Evolutionary conservation across 2,329 filamentous ascomycete species (phyloP), one percentile per base, ranked within the genome.

Genomic region (Lachnellula subtilissima): DNA sequence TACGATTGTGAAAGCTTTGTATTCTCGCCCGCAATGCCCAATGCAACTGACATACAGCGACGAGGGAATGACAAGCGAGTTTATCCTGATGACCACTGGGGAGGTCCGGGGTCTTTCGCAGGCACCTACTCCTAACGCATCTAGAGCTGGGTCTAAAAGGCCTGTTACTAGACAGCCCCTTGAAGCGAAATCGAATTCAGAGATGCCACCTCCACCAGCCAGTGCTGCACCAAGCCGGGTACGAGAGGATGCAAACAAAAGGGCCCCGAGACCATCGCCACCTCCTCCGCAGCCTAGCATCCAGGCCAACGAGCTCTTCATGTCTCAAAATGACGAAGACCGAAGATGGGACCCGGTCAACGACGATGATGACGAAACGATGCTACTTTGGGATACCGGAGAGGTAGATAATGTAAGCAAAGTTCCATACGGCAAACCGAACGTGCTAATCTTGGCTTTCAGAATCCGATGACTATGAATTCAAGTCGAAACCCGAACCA

Each of bases 1-100:
- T 52, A 84, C 82, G n/a, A 79, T 81, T 47, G 75, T 92, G 14
- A 81, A 79, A 15, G 86, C 87, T 12, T 77, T 78, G 52, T 92
- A 91, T 71, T 91, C 89, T 2, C 75, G 81, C 25, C 88, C 89
- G 4, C 82, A 83, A 15, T 81, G 82, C 15, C 89, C 89, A 1
- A 80, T 93, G 67, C 86, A 90, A 65, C 79, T 93, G 57, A 82
- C 78, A 46, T 93, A 93, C 66, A 78, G 80, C 23, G 79, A 81
- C 43, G 84, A 87, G 56, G 87, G 85, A 36, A 77, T 92, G 35
- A 73, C 82, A 39, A 89, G 85, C 70, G 86, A 92, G 61, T 92
- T 91, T 64, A 87, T 91, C 45, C 79, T 93, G 58, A 92, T 91
- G 88, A 93, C 89, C 1, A 84, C 88, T 8, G 89, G 88, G 14